Base-by-base conservation (phyloP, 1,284 basidiomycete species). In the Sanguinoderma infundibulare region DNA sequence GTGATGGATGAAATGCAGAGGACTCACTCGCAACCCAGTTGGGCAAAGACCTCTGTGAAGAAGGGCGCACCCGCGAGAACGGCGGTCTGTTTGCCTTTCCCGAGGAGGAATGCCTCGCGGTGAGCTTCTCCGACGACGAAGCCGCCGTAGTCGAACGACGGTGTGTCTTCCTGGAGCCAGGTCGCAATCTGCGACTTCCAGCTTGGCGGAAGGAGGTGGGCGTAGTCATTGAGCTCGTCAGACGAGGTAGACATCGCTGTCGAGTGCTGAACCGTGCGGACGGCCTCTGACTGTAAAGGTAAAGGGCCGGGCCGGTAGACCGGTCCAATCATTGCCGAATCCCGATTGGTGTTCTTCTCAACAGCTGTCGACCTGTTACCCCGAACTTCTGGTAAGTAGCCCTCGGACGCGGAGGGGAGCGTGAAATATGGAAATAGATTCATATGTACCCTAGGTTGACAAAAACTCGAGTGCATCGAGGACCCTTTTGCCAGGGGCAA, bases 71-170 rank as follows among this genome's bases (percentile, higher is more conserved):
- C 97, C 1, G 98, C 97, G 3, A 99, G 84, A 26, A 98, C 89
- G 15, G 95, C 96, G 5, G 78, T 66, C 52, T 81, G 75, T 47
- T 82, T 81, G 60, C 91, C 90, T 78, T 98, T 99, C 60, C 96
- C 96, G 70, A 95, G 86, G 32, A 99, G 85, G 71, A 91, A 91
- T 3, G 98, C 98, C 73, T 93, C 90, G 57, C 95, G 89, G 51
- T 85, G 79, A 7, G 85, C 90, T 70, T 98, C 96, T 20, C 98
- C 98, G 14, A 99, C 98, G 36, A 99, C 96, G 73, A 93, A 98
- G 2, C 98, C 98, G 38, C 93, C 97, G 74, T 95, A 98, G 78
- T 99, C 97, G 71, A 98, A 98, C 1, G 94, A 96, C 1, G 97
- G 98, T 0, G 92, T 94, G 74, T 99, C 97, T 77, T 99, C 97